Evolutionary conservation across 106 monocot genomes (phyloP), one percentile per base, ranked within the genome.

Genomic region (Allium cepa): DNA sequence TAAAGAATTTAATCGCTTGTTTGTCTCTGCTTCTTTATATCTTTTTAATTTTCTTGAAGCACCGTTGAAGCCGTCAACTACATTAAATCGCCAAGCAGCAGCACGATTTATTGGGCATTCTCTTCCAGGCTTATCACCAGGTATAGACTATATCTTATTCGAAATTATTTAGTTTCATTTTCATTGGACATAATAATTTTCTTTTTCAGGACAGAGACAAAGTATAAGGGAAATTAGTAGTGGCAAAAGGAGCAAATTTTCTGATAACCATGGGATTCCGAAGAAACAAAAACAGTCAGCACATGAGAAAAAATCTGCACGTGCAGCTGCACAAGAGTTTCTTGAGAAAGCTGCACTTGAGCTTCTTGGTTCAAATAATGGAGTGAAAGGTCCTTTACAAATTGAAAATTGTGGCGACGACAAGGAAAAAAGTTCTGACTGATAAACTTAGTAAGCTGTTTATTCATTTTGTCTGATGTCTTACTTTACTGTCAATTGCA

Each of bases 301-400:
- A 9, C 27, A 74, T 3, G 83, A 83, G 49, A 74, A 50, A 9
- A 71, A 63, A 49, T 91, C 87, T 61, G 81, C 71, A 45, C 79
- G 88, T 71, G 72, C 69, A 58, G 88, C 85, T 73, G 88, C 88
- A 27, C 69, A 88, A 46, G 95, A 95, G 71, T 95, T 95, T 62
- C 85, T 95, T 56, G 81, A 88, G 75, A 95, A 95, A 79, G 95
- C 95, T 55, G 76, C 88, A 49, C 76, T 66, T 46, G 95, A 95
- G 64, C 85, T 95, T 73, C 63, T 85, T 51, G 74, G 85, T 14
- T 53, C 75, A 62, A 79, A 67, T 64, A 56, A 75, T 69, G 83
- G 75, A 1, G 57, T 86, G 69, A 88, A 86, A 73, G 95, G 95
- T 9, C 95, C 95, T 60, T 68, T 88, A 28, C 67, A 73, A 69